Base-by-base conservation (phyloP, 2,329 filamentous ascomycete genomes). In the Penicillium sp. region DNA sequence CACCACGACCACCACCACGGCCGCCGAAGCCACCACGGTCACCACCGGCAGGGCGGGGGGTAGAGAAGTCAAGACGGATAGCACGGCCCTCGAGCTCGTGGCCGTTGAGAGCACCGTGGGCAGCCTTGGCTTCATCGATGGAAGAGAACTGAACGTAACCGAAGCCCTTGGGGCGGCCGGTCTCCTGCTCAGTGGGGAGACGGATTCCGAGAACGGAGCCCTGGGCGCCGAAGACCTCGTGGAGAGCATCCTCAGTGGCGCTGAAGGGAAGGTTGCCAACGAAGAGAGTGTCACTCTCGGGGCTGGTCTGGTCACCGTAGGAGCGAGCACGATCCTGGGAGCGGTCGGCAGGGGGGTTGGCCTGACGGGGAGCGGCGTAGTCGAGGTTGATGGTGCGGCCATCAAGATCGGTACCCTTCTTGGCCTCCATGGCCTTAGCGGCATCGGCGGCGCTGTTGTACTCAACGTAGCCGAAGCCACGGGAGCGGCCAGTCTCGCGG, bases 391-490 rank as follows among this genome's bases (percentile, higher is more conserved):
- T 80, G 63, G 81, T 75, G 69, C 91, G 90, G 61, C 87, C 86
- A 68, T 93, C 89, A 50, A 95, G 78, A 70, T 91, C 87, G 63
- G 83, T 76, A 65, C 86, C 89, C 70, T 91, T 85, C 87, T 90
- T 92, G 70, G 84, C 86, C 69, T 88, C 85, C 66, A 88, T 84
- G 56, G 91, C 91, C 73, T 87, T 87, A 69, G 84, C 83, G 56
- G 89, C 89, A 73, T 85, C 83, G 59, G 84, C 87, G 60, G 83
- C 77, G 66, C 82, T 85, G 72, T 82, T 81, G 77, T 93, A 96
- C 81, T 96, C 92, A 69, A 96, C 90, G 74, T 96, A 97, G 61
- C 93, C 93, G 76, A 95, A 96, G 65, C 91, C 93, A 80, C 92
- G 92, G 77, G 92, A 93, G 72, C 91, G 89, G 70, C 90, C 90